A percentile compares a stretch with the other conserved stretches of the same genome.
phyloP scores from a whole-genome alignment of 75 land plant species.

The Adiantum capillusveneris region DNA sequence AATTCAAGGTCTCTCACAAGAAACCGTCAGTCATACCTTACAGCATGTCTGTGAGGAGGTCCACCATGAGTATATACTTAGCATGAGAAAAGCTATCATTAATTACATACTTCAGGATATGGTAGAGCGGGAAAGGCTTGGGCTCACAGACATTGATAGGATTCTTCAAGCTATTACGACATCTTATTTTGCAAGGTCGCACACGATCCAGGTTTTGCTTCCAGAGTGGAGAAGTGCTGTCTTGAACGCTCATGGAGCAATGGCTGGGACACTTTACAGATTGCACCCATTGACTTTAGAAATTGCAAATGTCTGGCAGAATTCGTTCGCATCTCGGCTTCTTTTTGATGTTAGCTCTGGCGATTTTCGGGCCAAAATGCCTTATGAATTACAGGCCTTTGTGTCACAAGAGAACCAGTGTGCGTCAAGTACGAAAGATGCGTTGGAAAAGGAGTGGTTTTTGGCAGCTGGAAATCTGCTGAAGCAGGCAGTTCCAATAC shows the following conservation, averaged over 20 bases:
- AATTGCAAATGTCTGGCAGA: conserved; percentile 16
- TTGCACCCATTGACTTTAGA: conserved; percentile 24
- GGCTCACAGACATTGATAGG: conserved; percentile 17
- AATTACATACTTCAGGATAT: conserved; percentile 30
- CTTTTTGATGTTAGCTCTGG: conserved; percentile 9
- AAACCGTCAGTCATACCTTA: conserved; percentile 15
- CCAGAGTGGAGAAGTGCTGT: conserved; percentile 34
- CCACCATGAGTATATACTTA: conserved; percentile 18
- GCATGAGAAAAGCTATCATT: conserved; percentile 33
- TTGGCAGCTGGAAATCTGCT: conserved; percentile 16
- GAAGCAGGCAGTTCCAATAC: conserved; percentile 27
- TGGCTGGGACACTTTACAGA: conserved; percentile 14
- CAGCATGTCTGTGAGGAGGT: conserved; percentile 19
- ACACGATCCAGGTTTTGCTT: conserved; percentile 20
- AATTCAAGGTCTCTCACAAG: conserved; percentile 9
- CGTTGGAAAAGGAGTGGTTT: conserved; percentile 20
- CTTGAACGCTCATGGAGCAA: conserved; percentile 13
- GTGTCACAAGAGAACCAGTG: conserved; percentile 8
- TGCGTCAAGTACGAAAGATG: conserved; percentile 8
- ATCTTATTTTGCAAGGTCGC: conserved; percentile 15
- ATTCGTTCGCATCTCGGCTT: conserved; percentile 12
- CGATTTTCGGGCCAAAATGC: conserved; percentile 13
- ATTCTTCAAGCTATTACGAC: conserved; percentile 20
- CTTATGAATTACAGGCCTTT: conserved; percentile 13
- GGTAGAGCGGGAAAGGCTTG: conserved; percentile 16